Base-by-base conservation (phyloP, 805 yeast genomes). In the Candida chilensis region DNA sequence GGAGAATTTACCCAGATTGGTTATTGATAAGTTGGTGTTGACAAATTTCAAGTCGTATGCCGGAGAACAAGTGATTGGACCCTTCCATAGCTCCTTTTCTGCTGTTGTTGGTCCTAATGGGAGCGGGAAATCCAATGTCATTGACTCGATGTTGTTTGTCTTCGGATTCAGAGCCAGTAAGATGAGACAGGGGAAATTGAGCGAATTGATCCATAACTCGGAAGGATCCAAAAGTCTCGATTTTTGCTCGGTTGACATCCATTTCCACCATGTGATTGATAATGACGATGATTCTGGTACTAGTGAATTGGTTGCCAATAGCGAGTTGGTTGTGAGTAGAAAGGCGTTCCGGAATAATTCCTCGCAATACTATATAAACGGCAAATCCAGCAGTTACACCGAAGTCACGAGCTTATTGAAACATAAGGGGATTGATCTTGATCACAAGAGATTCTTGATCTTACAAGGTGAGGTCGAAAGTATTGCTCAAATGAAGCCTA, bases 101-200 rank as follows among this genome's bases (percentile, higher is more conserved):
- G 97, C 99, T 0, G 94, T 92, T 8, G 96, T 92, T 10, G 99
- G 99, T 0, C 98, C 98, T 4, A 92, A 92, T 52, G 99, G 99
- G 6, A 82, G 95, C 9, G 99, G 99, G 2, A 92, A 92, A 55
- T 88, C 97, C 11, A 92, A 94, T 48, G 96, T 92, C 39, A 92
- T 92, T 52, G 98, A 94, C 52, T 86, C 96, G 4, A 76, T 92
- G 67, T 68, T 94, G 20, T 92, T 92, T 53, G 98, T 94, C 2
- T 92, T 92, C 60, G 99, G 99, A 0, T 92, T 92, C 57, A 66
- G 97, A 35, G 97, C 98, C 1, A 75, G 77, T 49, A 92, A 94
- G 51, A 87, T 92, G 96, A 78, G 99, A 47, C 99, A 92, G 43
- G 83, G 90, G 1, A 90, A 87, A 48, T 55, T 92, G n/a, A 77